phyloP scores from a whole-genome alignment of 495 filamentous ascomycete genomes.

The Penicillium chermesinum region DNA sequence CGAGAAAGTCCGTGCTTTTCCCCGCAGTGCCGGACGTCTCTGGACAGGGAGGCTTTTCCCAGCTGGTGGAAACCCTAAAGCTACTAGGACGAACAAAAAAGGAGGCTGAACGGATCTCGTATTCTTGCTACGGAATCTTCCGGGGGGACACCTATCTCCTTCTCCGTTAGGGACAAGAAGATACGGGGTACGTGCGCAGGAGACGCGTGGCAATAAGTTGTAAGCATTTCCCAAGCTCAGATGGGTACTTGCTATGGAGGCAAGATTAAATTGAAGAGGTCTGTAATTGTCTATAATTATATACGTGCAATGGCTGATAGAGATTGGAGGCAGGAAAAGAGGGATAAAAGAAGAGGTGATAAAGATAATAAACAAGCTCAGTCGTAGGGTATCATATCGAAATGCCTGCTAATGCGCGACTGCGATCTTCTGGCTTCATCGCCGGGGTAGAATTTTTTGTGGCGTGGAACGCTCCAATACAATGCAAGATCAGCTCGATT shows the following conservation, averaged over 20 bases:
- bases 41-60: no score
- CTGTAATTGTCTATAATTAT: neutral
- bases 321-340: neutral
- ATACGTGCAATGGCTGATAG: neutral
- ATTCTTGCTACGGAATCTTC: neutral
- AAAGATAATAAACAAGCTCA: slow-evolving; percentile 31
- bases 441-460: slow-evolving; percentile 20
- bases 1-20: slow-evolving; percentile 16
- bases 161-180: neutral
- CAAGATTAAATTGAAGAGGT: slow-evolving; percentile 1
- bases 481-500: slow-evolving; percentile 9
- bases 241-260: neutral
- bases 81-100: no score
- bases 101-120: neutral
- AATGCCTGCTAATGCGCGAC: slow-evolving; percentile 48
- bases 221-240: neutral
- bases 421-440: slow-evolving; percentile 35
- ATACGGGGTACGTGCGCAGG: neutral
- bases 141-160: neutral
- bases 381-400: slow-evolving; percentile 49
- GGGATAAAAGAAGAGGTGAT: neutral
- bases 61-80: no score
- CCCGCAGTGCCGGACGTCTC: no score
- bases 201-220: neutral
- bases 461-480: slow-evolving; percentile 16